Percentiles rank a stretch among this genome's conserved stretches.
Evolutionary conservation across 306 rosid genomes (phyloP).

Genomic region (Gastrolobium bilobum): DNA sequence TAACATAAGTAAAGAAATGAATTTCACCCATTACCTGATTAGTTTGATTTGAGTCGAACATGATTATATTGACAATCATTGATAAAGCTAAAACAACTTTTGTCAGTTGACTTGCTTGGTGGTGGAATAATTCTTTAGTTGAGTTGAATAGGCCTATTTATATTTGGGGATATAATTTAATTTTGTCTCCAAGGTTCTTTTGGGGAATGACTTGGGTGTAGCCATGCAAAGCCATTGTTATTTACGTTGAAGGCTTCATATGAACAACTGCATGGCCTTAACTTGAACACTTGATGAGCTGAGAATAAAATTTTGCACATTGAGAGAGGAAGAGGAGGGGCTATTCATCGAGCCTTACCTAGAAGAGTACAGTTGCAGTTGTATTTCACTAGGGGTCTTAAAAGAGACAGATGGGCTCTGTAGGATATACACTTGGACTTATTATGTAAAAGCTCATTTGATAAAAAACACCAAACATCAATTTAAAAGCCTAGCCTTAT

Average conservation of each 20-base stretch:
- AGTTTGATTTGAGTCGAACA: too few relatives aligned
- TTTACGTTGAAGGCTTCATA: conserved; percentile 51
- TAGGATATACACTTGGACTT: too few relatives aligned
- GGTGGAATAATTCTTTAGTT: conserved; percentile 16
- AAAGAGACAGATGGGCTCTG: too few relatives aligned
- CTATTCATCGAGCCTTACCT: conserved; percentile 60
- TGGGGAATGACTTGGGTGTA: conserved; percentile 41
- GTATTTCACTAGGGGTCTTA: conserved; percentile 35
- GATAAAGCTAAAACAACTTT: too few relatives aligned
- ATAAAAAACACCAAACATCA: too few relatives aligned
- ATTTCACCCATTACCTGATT: too few relatives aligned
- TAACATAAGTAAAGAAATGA: conserved; percentile 13
- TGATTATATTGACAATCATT: too few relatives aligned
- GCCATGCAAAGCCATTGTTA: conserved; percentile 52
- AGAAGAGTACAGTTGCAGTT: conserved; percentile 44
- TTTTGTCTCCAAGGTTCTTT: conserved; percentile 43
- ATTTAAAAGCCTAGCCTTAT: too few relatives aligned
- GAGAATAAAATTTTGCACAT: conserved; percentile 44
- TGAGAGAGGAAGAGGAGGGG: conserved; percentile 5
- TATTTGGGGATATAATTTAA: conserved; percentile 49
- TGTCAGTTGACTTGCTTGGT: background rate
- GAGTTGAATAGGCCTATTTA: conserved; percentile 46
- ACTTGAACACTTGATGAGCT: conserved; percentile 46
- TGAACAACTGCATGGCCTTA: conserved; percentile 52
- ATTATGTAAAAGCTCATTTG: too few relatives aligned